Conservation (phyloP, 2,329 filamentous ascomycete species). For the Volutella citrinella region DNA sequence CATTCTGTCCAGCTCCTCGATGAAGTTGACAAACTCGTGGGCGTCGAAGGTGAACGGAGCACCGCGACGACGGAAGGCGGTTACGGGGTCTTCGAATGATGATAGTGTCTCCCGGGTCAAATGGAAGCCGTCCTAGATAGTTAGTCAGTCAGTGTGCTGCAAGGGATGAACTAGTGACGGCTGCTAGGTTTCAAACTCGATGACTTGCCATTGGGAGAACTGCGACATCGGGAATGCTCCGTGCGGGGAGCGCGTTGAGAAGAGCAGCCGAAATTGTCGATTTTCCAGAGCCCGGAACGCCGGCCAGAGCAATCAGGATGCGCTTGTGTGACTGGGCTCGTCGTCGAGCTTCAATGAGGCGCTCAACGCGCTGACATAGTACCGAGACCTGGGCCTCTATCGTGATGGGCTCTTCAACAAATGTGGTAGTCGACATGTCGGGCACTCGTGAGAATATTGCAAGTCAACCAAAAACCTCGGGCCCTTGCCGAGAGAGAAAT, state of each 20-base stretch:
- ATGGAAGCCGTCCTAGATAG: slow-evolving; percentile 34
- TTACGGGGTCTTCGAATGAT: slow-evolving; percentile 17
- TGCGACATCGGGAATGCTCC: slow-evolving; percentile 13
- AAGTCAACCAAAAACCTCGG: no score
- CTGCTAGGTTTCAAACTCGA: background rate
- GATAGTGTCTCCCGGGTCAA: slow-evolving; percentile 19
- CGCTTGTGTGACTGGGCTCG: no score
- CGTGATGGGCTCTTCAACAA: no score
- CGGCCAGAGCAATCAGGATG: slow-evolving; percentile 27
- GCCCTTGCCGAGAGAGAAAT: no score
- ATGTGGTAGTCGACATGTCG: no score
- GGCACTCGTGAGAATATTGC: no score
- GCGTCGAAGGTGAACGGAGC: slow-evolving; percentile 32
- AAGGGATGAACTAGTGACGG: no score
- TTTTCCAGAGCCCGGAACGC: slow-evolving; percentile 31
- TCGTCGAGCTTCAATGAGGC: no score
- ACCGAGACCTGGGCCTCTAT: no score
- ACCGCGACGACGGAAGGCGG: slow-evolving; percentile 26
- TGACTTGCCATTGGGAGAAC: slow-evolving; percentile 25
- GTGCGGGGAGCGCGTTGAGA: slow-evolving; percentile 11
- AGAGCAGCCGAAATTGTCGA: slow-evolving; percentile 24
- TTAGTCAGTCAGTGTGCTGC: no score
- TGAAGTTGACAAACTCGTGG: slow-evolving; percentile 17
- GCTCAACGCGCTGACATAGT: no score
- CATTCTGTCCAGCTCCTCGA: slow-evolving; percentile 16